Percentiles rank a stretch among this genome's conserved stretches.
Evolutionary conservation across 2,329 filamentous ascomycete species (phyloP).

Genomic region (Colletotrichum sp.): DNA sequence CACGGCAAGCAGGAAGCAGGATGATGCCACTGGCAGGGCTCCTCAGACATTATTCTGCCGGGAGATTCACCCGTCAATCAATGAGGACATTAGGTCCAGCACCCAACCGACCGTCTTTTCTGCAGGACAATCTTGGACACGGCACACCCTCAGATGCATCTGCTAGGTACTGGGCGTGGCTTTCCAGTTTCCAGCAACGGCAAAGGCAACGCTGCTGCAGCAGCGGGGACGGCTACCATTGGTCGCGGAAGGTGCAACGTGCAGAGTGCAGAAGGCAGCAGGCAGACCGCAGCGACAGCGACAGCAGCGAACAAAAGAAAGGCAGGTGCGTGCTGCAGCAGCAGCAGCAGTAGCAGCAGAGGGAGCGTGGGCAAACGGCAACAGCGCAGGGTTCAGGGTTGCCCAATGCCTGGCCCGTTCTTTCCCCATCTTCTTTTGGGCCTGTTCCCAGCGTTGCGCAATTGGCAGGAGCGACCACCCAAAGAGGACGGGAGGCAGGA

Average conservation of each 20-base stretch:
- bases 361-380: background rate
- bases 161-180: background rate
- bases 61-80: background rate
- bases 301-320: background rate
- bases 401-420: background rate
- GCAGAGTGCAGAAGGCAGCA: background rate
- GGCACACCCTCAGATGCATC: background rate
- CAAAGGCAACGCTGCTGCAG: background rate
- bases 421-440: background rate
- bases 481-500: background rate
- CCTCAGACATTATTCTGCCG: background rate
- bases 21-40: background rate
- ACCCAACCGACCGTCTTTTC: background rate
- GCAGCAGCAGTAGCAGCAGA: background rate
- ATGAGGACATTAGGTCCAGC: background rate
- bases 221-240: background rate
- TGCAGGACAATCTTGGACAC: background rate
- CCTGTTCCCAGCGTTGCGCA: background rate
- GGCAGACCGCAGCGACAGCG: background rate
- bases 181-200: background rate
- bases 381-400: slow-evolving; percentile 7
- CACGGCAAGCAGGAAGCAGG: background rate
- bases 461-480: background rate
- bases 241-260: background rate
- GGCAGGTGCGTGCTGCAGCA: background rate